Evolutionary conservation across 441 rosid genomes (phyloP), one percentile per base, ranked within the genome.

Genomic region (Pelargonium myrrhifolium): DNA sequence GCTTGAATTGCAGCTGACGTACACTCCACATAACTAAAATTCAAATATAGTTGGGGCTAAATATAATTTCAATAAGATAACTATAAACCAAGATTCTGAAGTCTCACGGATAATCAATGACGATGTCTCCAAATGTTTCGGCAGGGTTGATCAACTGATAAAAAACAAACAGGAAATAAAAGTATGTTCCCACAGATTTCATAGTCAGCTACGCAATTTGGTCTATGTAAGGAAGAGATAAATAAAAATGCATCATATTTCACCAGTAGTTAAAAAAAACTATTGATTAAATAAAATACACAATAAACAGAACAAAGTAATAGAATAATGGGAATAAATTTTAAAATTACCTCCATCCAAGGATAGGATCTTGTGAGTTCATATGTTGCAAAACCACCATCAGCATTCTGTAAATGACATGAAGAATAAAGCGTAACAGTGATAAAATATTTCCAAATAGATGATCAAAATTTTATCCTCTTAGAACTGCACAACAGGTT

Each of bases 91-190:
- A 66, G 43, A 24, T 73, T 66, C 68, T 60, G 66, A 74, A 31
- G 75, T 71, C 99, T 87, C 86, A 91, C 96, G 96, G 89, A 71
- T 91, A 94, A 78, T 94, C 98, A 62, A 94, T 89, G 53, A 94
- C 94, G 40, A 94, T 89, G 78, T 94, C 99, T 22, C 98, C 99
- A 84, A 94, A 94, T 56, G 99, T 92, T 84, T 94, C 98, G 18
- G 99, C 98, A 20, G 97, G 98, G 75, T 94, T 94, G 80, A 94
- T 79, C 73, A 88, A 66, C 99, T 94, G 90, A 67, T 70, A 78
- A 78, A 47, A 71, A 39, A 67, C n/a, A n/a, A 76, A 82, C 42
- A 39, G 39, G 21, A 49, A 53, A 65, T 37, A 45, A 4, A 61
- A 26, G 8, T n/a, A 15, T 22, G 53, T 55, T 35, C n/a, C n/a